Conservation (phyloP, 2,329 filamentous ascomycete species). For the Verticillium klebahnii region DNA sequence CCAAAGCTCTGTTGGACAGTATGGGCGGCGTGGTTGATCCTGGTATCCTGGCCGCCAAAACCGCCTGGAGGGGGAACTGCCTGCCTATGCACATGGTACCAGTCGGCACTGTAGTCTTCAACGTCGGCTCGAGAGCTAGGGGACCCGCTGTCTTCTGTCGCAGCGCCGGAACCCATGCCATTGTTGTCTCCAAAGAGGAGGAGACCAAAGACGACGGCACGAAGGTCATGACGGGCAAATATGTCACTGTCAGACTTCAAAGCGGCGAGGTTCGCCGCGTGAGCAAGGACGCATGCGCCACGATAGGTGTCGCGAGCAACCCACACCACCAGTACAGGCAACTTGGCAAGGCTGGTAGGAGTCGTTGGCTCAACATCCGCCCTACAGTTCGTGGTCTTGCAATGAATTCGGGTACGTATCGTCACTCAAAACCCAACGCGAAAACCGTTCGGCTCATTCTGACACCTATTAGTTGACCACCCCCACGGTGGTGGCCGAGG, state of each 20-base stretch:
- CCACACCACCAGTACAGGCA: slow-evolving; percentile 84
- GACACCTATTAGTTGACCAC: slow-evolving; percentile 66
- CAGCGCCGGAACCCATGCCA: slow-evolving; percentile 88
- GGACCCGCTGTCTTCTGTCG: slow-evolving; percentile 86
- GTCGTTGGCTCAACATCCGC: slow-evolving; percentile 87
- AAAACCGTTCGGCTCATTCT: not conserved
- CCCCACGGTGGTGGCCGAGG: slow-evolving; percentile 98
- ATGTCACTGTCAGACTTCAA: slow-evolving; percentile 80
- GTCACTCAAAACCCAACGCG: not conserved
- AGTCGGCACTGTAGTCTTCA: slow-evolving; percentile 87
- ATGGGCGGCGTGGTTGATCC: slow-evolving; percentile 94
- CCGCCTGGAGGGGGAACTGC: slow-evolving; percentile 91
- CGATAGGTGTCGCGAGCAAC: slow-evolving; percentile 92
- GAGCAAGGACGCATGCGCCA: slow-evolving; percentile 88
- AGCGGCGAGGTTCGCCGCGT: slow-evolving; percentile 90
- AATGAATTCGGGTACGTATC: slow-evolving; percentile 85
- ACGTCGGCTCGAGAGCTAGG: slow-evolving; percentile 72
- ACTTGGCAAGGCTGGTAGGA: slow-evolving; percentile 91
- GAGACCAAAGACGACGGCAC: slow-evolving; percentile 57
- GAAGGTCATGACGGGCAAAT: slow-evolving; percentile 64
- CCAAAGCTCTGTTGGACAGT: slow-evolving; percentile 75
- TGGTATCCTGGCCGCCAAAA: slow-evolving; percentile 92
- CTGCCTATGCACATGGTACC: slow-evolving; percentile 94
- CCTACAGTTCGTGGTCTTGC: slow-evolving; percentile 95
- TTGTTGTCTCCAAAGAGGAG: slow-evolving; percentile 85